Percentiles rank a stretch among this genome's conserved stretches.
These are phyloP conservation scores for Clitopilus passeckerianus DNA, from an alignment of 768 basidiomycete genomes.

Conservation along the genomic window DNA sequence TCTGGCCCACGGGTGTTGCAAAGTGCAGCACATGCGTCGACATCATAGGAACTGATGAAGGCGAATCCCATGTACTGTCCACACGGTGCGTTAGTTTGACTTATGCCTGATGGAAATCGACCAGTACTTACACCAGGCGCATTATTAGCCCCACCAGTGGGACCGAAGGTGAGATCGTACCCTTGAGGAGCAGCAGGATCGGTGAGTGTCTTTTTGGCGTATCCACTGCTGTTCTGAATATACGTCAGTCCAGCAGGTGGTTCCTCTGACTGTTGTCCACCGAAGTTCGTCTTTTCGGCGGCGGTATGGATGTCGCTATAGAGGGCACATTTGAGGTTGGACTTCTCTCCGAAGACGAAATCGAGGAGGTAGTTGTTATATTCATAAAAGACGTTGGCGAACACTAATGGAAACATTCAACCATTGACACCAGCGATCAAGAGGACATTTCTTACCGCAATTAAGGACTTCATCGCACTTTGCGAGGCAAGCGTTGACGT, in stretches of 20 bases:
- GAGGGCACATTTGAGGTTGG: constrained; percentile 43
- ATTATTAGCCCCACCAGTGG: constrained; percentile 40
- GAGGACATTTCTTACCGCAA: constrained; percentile 31
- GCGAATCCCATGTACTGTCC: constrained; percentile 44
- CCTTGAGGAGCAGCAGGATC: constrained; percentile 37
- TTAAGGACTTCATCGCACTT: constrained; percentile 30
- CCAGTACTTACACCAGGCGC: constrained; percentile 20
- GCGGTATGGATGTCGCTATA: constrained; percentile 39
- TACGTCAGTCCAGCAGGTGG: constrained; percentile 30
- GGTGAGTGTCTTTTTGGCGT: constrained; percentile 26
- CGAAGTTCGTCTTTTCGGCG: constrained; percentile 39
- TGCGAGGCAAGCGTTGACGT: constrained; percentile 34
- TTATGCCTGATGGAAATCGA: not conserved
- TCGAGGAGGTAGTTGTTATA: constrained; percentile 38
- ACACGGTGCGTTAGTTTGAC: not conserved
- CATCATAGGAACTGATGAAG: constrained; percentile 41
- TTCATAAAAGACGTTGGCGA: constrained; percentile 47
- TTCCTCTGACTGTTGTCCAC: constrained; percentile 35
- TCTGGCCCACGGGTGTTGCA: constrained; percentile 39
- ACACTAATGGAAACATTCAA: constrained; percentile 24
- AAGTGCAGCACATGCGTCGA: constrained; percentile 33
- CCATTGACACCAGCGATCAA: constrained; percentile 1
- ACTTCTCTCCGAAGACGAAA: constrained; percentile 29
- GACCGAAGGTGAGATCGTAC: constrained; percentile 41
- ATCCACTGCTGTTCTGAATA: constrained; percentile 41